These are phyloP conservation scores for Solanum habrochaites DNA, from an alignment of 257 asterid species.

Conservation along the genomic window DNA sequence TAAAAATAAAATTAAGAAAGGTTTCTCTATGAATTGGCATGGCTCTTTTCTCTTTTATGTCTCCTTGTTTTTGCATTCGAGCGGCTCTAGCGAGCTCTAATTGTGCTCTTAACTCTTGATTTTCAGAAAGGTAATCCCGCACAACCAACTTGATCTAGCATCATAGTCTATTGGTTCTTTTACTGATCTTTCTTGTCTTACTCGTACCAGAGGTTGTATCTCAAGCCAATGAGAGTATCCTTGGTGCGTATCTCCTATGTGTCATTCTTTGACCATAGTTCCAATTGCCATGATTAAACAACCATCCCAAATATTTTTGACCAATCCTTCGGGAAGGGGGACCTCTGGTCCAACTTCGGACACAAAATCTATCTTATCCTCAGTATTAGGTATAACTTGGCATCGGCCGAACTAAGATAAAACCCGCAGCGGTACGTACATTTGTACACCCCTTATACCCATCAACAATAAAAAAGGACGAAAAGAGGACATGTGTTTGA, in stretches of 20 bases:
- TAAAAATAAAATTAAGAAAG: not conserved
- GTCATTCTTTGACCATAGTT: not conserved
- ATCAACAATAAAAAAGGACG: no score
- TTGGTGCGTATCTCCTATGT: no score
- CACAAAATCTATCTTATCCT: no score
- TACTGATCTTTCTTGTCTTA: not conserved
- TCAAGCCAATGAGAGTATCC: not conserved
- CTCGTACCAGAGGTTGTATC: not conserved
- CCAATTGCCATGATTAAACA: no score
- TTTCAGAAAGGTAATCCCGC: not conserved
- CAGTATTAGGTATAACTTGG: not conserved
- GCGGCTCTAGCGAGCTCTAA: no score
- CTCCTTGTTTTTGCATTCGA: not conserved
- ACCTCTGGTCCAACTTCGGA: not conserved
- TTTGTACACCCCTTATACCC: not conserved
- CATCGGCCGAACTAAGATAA: not conserved
- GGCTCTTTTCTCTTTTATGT: not conserved
- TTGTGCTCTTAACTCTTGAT: no score
- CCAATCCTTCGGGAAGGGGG: not conserved
- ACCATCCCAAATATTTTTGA: not conserved
- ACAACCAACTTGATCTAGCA: not conserved
- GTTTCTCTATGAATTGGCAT: not conserved
- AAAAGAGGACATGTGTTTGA: no score
- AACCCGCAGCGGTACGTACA: not conserved
- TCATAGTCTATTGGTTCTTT: not conserved